phyloP scores from a whole-genome alignment of 1,284 basidiomycete genomes.

The Rhodotorula sp. region DNA sequence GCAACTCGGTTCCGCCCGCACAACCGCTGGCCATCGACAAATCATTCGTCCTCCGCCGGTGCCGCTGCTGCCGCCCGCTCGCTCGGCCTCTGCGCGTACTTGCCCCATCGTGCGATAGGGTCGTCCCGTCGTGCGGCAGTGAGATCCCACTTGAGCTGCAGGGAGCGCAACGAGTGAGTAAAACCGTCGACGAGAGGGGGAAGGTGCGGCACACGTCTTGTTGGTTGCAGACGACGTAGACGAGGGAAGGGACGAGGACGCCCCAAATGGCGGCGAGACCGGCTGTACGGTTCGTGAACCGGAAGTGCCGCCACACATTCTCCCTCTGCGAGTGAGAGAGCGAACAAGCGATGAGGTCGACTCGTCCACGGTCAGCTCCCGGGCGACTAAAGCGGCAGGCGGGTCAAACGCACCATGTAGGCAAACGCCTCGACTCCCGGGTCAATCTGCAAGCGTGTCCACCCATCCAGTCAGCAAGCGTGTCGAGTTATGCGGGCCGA shows the following conservation, averaged over 20 bases:
- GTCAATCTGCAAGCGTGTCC: conserved; percentile 22
- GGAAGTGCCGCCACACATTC: conserved; percentile 42
- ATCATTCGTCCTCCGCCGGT: conserved; percentile 29
- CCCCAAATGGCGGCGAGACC: conserved; percentile 39
- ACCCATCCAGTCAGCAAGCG: no score
- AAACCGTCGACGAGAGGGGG: no score
- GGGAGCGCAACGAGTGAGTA: background rate
- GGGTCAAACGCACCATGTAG: conserved; percentile 27
- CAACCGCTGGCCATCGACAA: background rate
- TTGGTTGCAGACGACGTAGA: conserved; percentile 28
- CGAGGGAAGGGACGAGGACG: conserved; percentile 37
- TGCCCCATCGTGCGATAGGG: conserved; percentile 35
- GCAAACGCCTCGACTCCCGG: conserved; percentile 39
- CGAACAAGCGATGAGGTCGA: no score
- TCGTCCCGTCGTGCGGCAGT: conserved; percentile 28
- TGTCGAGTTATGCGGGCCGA: background rate
- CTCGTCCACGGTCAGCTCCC: background rate
- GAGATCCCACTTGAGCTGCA: conserved; percentile 42
- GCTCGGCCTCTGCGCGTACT: conserved; percentile 13
- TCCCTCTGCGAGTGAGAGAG: conserved; percentile 20
- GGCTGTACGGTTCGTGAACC: conserved; percentile 44
- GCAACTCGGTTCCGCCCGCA: background rate
- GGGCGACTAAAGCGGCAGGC: background rate
- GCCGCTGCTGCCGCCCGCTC: conserved; percentile 21
- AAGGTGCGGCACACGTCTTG: conserved; percentile 27